phyloP scores from a whole-genome alignment of 2,329 filamentous ascomycete genomes.

The Fusarium sororula region DNA sequence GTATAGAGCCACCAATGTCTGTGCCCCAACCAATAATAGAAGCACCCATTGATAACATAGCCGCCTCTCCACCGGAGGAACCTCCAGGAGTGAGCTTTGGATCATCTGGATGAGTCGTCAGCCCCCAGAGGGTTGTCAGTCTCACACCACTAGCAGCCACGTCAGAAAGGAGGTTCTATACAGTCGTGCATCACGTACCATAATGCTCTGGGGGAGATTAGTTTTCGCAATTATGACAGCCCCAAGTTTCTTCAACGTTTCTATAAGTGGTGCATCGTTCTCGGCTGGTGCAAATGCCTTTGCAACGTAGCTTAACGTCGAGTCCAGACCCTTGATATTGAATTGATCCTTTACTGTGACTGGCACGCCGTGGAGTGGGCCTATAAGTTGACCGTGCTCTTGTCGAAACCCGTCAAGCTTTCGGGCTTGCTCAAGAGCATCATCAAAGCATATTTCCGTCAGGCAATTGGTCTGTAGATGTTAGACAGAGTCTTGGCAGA shows the following conservation, averaged over 20 bases:
- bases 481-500: neutral
- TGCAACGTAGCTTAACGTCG: neutral
- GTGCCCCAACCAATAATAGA: neutral
- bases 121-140: neutral
- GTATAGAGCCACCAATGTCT: neutral
- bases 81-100: neutral
- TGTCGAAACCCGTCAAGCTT: neutral
- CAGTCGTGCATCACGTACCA: neutral
- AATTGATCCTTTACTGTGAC: neutral
- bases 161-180: neutral
- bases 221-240: neutral
- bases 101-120: neutral
- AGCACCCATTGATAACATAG: neutral
- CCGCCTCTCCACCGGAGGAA: neutral
- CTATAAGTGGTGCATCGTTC: neutral
- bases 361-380: neutral
- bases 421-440: neutral
- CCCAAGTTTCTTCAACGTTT: neutral
- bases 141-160: neutral
- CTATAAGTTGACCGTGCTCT: neutral
- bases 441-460: neutral
- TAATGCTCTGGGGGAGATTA: neutral
- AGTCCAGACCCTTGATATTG: neutral
- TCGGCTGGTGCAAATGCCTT: neutral
- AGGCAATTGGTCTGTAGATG: neutral